Percentiles rank a stretch among this genome's conserved stretches.
These are phyloP conservation scores for Didymellaceae sp. DNA, from an alignment of 2,329 filamentous ascomycete genomes.

Conservation along the genomic window DNA sequence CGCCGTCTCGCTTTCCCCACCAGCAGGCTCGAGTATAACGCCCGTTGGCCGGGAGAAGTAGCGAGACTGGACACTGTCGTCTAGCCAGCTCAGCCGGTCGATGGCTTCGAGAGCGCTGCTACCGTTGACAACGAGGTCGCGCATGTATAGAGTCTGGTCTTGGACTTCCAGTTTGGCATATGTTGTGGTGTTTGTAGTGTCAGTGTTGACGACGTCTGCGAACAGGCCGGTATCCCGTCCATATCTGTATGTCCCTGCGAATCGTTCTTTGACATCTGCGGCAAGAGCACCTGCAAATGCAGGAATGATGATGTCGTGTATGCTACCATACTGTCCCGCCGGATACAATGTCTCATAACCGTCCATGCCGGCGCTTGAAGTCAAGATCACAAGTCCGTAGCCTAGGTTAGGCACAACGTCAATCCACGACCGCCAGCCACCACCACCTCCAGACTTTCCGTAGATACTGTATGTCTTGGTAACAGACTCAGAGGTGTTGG, in stretches of 20 bases:
- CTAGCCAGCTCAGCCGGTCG: slow-evolving; percentile 36
- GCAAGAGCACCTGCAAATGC: slow-evolving; percentile 34
- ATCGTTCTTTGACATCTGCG: slow-evolving; percentile 20
- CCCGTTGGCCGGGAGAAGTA: slow-evolving; percentile 35
- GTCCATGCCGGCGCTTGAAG: slow-evolving; percentile 23
- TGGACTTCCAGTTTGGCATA: slow-evolving; percentile 35
- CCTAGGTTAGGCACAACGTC: slow-evolving; percentile 40
- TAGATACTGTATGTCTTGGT: slow-evolving; percentile 36
- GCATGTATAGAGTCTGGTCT: slow-evolving; percentile 37
- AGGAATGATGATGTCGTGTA: slow-evolving; percentile 36
- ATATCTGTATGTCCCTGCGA: slow-evolving; percentile 31
- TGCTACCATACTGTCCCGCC: slow-evolving; percentile 16
- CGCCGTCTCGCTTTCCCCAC: slow-evolving; percentile 30
- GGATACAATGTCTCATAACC: slow-evolving; percentile 29
- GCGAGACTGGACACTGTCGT: slow-evolving; percentile 12
- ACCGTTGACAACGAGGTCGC: slow-evolving; percentile 37
- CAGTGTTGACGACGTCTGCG: slow-evolving; percentile 21
- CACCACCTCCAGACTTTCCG: slow-evolving; percentile 43
- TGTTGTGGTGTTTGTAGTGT: slow-evolving; percentile 15
- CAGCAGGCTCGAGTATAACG: slow-evolving; percentile 34
- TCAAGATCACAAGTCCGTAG: slow-evolving; percentile 37
- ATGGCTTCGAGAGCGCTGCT: slow-evolving; percentile 38
- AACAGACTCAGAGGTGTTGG: slow-evolving; percentile 3
- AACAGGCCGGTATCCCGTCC: slow-evolving; percentile 30
- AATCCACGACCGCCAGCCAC: slow-evolving; percentile 42